These are phyloP conservation scores for Pseudozyma flocculosa DNA, from an alignment of 1,284 basidiomycete species.

Conservation along the genomic window DNA sequence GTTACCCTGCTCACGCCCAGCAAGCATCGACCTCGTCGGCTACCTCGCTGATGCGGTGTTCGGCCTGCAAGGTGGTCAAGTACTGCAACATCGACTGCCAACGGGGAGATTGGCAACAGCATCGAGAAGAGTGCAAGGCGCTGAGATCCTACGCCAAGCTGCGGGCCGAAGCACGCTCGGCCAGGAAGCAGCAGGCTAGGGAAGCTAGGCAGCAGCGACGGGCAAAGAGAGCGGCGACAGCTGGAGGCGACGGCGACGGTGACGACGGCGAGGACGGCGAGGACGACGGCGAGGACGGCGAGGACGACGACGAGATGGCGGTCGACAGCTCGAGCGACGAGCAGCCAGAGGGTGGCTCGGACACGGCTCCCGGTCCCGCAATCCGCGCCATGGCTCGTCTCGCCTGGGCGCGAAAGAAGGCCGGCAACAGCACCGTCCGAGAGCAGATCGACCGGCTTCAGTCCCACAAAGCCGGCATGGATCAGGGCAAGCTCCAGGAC, in stretches of 20 bases:
- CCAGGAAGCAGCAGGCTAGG: not conserved
- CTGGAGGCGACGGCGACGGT: no score
- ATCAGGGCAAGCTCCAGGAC: constrained; percentile 13
- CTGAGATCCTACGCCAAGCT: constrained; percentile 7
- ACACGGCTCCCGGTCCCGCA: constrained; percentile 16
- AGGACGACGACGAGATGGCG: constrained; percentile 6
- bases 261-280: not conserved
- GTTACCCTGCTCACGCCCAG: not conserved
- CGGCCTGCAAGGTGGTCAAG: constrained; percentile 28
- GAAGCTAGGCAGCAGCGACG: no score
- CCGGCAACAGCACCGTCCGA: not conserved
- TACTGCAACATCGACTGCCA: constrained; percentile 34
- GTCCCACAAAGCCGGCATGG: not conserved
- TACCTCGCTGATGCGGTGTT: constrained; percentile 23
- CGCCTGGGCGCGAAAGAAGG: constrained; percentile 12
- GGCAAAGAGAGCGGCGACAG: not conserved
- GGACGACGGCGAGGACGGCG: constrained; percentile 3
- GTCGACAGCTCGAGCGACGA: constrained; percentile 1
- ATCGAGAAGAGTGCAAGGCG: constrained; percentile 38
- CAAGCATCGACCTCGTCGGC: not conserved
- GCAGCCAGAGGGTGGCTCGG: constrained; percentile 5
- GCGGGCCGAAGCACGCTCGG: not conserved
- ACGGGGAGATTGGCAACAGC: constrained; percentile 25
- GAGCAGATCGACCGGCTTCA: not conserved
- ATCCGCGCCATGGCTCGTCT: constrained; percentile 32